Evolutionary conservation across 164 flowering plant species (phyloP).

Genomic region (Annona cherimola): DNA sequence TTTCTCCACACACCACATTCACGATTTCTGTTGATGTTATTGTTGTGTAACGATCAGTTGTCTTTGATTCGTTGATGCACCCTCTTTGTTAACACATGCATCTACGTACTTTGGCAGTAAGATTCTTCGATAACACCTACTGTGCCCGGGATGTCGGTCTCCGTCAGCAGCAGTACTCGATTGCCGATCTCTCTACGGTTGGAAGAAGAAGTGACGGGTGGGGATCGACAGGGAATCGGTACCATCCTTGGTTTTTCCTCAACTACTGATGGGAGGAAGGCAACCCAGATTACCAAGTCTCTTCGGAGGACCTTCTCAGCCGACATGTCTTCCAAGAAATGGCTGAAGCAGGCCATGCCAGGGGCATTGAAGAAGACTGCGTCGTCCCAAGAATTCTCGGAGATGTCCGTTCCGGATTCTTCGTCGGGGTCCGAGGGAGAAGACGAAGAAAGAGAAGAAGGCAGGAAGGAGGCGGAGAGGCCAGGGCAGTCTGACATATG

Average conservation of each 20-base stretch:
- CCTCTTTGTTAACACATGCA: neutral
- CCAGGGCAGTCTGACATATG: conserved; percentile 33
- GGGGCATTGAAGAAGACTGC: conserved; percentile 33
- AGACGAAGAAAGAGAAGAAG: conserved; percentile 1
- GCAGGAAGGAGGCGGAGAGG: conserved; percentile 13
- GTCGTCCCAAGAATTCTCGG: conserved; percentile 22
- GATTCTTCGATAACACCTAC: neutral
- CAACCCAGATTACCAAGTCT: conserved; percentile 20
- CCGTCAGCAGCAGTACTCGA: conserved; percentile 13
- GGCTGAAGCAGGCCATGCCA: conserved; percentile 35
- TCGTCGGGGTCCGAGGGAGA: conserved; percentile 22
- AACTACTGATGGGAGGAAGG: conserved; percentile 12
- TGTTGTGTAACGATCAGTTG: neutral
- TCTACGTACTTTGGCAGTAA: neutral
- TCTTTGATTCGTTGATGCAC: neutral
- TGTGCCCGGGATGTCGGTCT: conserved; percentile 22
- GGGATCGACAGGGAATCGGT: conserved; percentile 44
- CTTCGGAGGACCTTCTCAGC: conserved; percentile 60
- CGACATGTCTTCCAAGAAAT: conserved; percentile 62
- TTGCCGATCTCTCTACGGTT: conserved; percentile 15
- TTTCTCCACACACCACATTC: conserved; percentile 1
- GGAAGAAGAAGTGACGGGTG: conserved; percentile 17
- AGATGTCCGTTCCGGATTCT: neutral
- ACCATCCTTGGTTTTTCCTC: conserved; percentile 37
- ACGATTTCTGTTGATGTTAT: neutral